Evolutionary conservation across 768 basidiomycete species (phyloP).

Genomic region (Mycena rosella): DNA sequence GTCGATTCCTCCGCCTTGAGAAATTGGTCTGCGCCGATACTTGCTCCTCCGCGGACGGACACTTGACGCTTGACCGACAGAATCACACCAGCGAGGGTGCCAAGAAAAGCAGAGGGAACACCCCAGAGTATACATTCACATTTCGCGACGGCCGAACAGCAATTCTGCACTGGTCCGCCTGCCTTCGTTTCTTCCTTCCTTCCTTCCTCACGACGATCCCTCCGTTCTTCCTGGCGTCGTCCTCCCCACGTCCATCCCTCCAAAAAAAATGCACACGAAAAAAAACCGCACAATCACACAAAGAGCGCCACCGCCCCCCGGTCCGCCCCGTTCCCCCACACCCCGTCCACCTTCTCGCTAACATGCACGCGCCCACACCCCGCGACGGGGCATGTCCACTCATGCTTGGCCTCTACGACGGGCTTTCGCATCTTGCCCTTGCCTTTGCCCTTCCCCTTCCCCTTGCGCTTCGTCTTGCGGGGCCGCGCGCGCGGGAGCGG

Average conservation of each 20-base stretch:
- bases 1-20: no score
- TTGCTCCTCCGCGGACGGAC: no score
- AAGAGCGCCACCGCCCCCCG: slow-evolving; percentile 55
- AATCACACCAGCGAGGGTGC: no score
- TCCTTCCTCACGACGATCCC: no score
- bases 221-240: no score
- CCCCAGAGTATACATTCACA: no score
- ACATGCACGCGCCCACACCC: slow-evolving; percentile 67
- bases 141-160: no score
- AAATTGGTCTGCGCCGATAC: no score
- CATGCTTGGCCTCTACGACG: slow-evolving; percentile 61
- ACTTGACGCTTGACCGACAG: no score
- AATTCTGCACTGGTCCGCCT: no score
- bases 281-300: slow-evolving; percentile 48
- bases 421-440: slow-evolving; percentile 50
- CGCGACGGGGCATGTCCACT: slow-evolving; percentile 76
- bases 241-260: not conserved
- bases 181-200: not conserved
- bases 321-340: slow-evolving; percentile 55
- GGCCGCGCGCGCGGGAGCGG: slow-evolving; percentile 6
- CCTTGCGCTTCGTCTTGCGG: slow-evolving; percentile 23
- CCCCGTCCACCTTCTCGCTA: slow-evolving; percentile 69
- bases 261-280: not conserved
- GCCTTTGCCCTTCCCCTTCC: slow-evolving; percentile 32
- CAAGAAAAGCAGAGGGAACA: no score